phyloP scores from a whole-genome alignment of 352 stramenopile genomes.

The Pythium brachiatum region DNA sequence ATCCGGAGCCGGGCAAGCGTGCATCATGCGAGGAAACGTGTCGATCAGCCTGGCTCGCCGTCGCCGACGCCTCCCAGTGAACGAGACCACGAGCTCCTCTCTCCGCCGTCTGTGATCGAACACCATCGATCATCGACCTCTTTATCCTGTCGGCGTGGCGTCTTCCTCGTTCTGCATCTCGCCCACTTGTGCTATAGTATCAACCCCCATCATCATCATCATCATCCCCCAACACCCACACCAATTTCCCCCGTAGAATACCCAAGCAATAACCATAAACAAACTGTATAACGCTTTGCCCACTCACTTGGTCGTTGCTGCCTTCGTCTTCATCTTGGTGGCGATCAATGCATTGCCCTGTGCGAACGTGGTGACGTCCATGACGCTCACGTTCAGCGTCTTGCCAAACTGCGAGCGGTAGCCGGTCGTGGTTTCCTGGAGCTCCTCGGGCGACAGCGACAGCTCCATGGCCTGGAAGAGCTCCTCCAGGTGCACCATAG shows the following conservation, averaged over 20 bases:
- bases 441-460: conserved; percentile 31
- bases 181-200: conserved; percentile 28
- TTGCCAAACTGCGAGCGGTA: conserved; percentile 43
- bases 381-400: conserved; percentile 51
- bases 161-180: neutral
- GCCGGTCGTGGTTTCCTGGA: conserved; percentile 22
- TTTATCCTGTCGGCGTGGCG: neutral
- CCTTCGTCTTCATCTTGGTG: conserved; percentile 10
- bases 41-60: conserved; percentile 67
- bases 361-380: conserved; percentile 59
- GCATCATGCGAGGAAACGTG: conserved; percentile 82
- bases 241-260: conserved; percentile 4
- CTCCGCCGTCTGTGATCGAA: neutral
- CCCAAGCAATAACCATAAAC: conserved; percentile 5
- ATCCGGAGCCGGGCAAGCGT: conserved; percentile 78
- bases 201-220: conserved; percentile 2
- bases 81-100: neutral
- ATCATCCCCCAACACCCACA: neutral
- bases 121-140: no score
- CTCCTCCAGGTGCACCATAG: conserved; percentile 37
- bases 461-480: conserved; percentile 43
- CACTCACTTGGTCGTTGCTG: neutral
- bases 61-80: conserved; percentile 36
- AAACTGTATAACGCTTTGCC: conserved; percentile 20
- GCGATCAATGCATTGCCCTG: conserved; percentile 33